Percentiles rank a stretch among this genome's conserved stretches.
Evolutionary conservation across 495 filamentous ascomycete species (phyloP).

Genomic region (Apodospora peruviana): DNA sequence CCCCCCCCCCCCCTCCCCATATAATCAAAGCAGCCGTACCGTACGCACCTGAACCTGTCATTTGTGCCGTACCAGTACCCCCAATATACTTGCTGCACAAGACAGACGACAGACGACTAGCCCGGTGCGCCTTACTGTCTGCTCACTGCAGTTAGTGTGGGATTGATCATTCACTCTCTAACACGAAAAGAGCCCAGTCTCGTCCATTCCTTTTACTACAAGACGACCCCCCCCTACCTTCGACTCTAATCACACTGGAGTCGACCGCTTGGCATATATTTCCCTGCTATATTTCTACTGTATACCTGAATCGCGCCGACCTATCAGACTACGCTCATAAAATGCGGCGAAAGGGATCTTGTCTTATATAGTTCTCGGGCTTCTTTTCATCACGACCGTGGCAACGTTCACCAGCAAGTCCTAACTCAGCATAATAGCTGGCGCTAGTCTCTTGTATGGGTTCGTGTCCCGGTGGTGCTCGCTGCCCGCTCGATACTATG

Average conservation of each 20-base stretch:
- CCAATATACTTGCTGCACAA: constrained; percentile 17
- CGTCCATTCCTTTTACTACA: constrained; percentile 8
- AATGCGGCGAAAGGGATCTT: constrained; percentile 21
- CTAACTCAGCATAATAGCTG: not conserved
- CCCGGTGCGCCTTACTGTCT: constrained; percentile 20
- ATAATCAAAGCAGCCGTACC: constrained; percentile 14
- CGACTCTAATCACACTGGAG: constrained; percentile 6
- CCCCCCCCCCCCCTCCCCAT: too few relatives aligned
- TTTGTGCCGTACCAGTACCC: constrained; percentile 29
- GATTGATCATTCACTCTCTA: constrained; percentile 23
- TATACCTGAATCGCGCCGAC: too few relatives aligned
- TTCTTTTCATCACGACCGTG: constrained; percentile 7
- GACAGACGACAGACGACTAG: constrained; percentile 6
- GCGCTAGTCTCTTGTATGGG: not conserved
- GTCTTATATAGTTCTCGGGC: constrained; percentile 15
- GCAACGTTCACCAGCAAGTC: not conserved
- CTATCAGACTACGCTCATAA: constrained; percentile 13
- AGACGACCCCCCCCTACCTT: constrained; percentile 11
- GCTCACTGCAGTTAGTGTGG: constrained; percentile 25
- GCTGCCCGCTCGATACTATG: constrained; percentile 14
- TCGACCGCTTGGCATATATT: constrained; percentile 14
- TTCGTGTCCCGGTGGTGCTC: not conserved
- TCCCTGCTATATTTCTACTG: too few relatives aligned
- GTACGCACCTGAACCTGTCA: constrained; percentile 28
- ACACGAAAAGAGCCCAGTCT: constrained; percentile 8